Conservation (phyloP, 495 filamentous ascomycete genomes). For the Collariella sp. region DNA sequence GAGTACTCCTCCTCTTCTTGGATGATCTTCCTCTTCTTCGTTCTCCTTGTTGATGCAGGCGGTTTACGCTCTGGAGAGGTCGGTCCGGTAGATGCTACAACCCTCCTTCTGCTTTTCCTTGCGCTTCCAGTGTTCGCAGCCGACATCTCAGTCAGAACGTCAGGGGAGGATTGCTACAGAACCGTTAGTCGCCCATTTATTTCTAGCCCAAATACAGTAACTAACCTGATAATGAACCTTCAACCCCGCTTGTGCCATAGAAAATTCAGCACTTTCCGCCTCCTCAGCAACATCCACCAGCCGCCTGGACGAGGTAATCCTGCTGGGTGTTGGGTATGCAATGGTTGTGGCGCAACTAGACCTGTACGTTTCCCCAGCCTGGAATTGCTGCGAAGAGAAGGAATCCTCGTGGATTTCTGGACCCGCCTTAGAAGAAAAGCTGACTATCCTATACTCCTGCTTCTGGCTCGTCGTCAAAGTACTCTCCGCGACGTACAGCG, state of each 20-base stretch:
- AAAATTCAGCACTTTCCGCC: not conserved
- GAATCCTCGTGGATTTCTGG: constrained; percentile 2
- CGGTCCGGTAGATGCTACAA: not conserved
- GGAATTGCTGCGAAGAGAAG: not conserved
- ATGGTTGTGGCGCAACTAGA: constrained; percentile 23
- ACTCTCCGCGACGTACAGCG: constrained; percentile 21
- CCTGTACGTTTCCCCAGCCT: constrained; percentile 8
- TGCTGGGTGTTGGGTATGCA: constrained; percentile 21
- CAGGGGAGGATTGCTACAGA: constrained; percentile 13
- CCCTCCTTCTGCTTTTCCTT: not conserved
- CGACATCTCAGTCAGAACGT: constrained; percentile 14
- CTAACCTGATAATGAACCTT: not conserved
- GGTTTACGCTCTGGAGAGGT: not conserved
- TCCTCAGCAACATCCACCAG: constrained; percentile 1
- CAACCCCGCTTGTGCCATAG: not conserved
- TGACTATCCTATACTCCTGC: constrained; percentile 18
- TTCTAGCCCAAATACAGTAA: not conserved
- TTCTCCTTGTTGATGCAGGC: constrained; percentile 4
- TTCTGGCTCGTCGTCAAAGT: constrained; percentile 26
- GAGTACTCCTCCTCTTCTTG: not conserved
- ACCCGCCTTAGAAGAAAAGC: constrained; percentile 9
- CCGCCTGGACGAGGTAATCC: constrained; percentile 9
- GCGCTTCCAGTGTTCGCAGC: not conserved
- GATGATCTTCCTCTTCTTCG: constrained; percentile 5
- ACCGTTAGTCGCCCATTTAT: not conserved